Base-by-base conservation (phyloP, 1,284 basidiomycete genomes). In the Coniferiporia weirii region DNA sequence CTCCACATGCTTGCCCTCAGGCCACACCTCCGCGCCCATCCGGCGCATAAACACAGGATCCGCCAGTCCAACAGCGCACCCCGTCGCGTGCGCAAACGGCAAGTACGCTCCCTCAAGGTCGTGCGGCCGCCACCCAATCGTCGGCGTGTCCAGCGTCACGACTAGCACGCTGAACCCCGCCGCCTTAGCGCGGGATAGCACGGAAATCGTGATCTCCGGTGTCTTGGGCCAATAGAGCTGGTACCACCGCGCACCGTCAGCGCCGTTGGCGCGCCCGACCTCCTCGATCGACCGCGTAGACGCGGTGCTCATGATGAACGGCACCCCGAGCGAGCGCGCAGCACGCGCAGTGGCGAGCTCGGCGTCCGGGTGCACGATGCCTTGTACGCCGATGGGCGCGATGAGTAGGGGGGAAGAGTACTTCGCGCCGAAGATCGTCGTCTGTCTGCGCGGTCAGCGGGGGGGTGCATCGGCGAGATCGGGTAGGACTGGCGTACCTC, bases 141-240 rank as follows among this genome's bases (percentile, higher is more conserved):
- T 59, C 78, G 84, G 84, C 0, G 83, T 83, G 70, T 89, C 87
- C 7, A 88, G 73, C 0, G 88, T 88, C 56, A 90, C 73, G 50
- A 92, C 80, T 35, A 92, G 81, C 19, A 81, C 81, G 6, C 73
- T 80, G 72, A 80, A 92, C 1, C 87, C 85, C 35, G 72, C 79
- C 5, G 73, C 76, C 67, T 89, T 88, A 47, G 83, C 87, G 12
- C 89, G 79, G 4, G 70, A 70, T 12, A 93, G 77, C 27, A 92
- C 64, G 15, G 85, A 89, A 19, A 81, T 69, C 0, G 86, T 86
- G 8, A 89, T 69, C 1, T 85, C 84, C 61, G 85, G 73, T 44
- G 79, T 75, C 22, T 71, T 71, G 1, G 88, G 86, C 85, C 87
- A 89, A 70, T 93, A 93, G 7, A 93, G 79, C 70, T 94, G 91